phyloP scores from a whole-genome alignment of 306 rosid species.

The Clitoria ternatea region DNA sequence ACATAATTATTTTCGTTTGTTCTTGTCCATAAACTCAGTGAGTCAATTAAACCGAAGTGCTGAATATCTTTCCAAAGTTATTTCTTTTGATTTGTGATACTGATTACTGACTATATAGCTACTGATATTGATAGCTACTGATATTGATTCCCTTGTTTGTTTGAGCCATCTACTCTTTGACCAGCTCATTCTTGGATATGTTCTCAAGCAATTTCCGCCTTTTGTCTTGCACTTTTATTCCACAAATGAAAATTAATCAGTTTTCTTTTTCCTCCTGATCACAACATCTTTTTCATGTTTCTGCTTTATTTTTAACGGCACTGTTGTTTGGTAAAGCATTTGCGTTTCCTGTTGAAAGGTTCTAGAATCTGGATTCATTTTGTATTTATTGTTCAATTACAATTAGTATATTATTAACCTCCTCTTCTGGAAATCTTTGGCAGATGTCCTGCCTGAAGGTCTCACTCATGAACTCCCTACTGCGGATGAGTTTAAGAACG shows the following conservation, averaged over 20 bases:
- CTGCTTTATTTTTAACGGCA: background rate
- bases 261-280: background rate
- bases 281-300: background rate
- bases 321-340: background rate
- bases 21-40: no score
- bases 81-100: no score
- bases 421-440: constrained; percentile 4
- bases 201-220: background rate
- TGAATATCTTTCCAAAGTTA: background rate
- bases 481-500: constrained; percentile 57
- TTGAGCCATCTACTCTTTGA: background rate
- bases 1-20: constrained; percentile 15
- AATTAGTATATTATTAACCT: background rate
- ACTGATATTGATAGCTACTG: no score
- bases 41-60: background rate
- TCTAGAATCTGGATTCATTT: constrained; percentile 18
- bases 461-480: constrained; percentile 87
- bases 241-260: background rate
- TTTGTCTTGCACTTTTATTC: background rate
- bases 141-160: constrained; percentile 10
- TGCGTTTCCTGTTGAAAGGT: constrained; percentile 11
- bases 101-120: no score
- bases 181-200: background rate
- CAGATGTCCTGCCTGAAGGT: constrained; percentile 86
- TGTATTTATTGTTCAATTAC: background rate